Evolutionary conservation across 345 rosid species (phyloP).

Genomic region (Limnanthes douglasii): DNA sequence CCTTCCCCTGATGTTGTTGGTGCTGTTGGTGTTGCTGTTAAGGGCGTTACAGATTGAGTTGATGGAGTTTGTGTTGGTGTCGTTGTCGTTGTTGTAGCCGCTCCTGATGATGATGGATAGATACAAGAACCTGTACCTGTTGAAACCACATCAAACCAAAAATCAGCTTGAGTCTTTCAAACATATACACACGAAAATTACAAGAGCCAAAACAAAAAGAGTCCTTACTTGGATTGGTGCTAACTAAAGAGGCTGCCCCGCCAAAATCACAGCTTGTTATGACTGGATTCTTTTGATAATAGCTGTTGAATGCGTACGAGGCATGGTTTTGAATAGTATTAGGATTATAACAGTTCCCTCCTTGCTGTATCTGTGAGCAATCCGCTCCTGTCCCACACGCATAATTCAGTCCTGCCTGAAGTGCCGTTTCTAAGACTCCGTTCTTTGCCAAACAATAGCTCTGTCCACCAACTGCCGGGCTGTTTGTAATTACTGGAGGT

Average conservation of each 20-base stretch:
- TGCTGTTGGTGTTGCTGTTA: constrained; percentile 22
- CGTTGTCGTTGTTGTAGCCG: constrained; percentile 25
- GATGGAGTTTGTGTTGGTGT: constrained; percentile 24
- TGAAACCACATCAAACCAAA: constrained; percentile 6
- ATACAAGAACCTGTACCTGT: constrained; percentile 77
- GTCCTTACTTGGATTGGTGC: constrained; percentile 71
- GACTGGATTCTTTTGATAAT: constrained; percentile 71
- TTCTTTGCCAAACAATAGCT: constrained; percentile 80
- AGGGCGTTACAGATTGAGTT: constrained; percentile 15
- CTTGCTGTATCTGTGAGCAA: constrained; percentile 81
- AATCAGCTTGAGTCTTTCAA: not conserved
- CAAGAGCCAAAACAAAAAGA: not conserved
- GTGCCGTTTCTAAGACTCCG: constrained; percentile 36
- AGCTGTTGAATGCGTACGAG: constrained; percentile 85
- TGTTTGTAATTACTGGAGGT: constrained; percentile 42
- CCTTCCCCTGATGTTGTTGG: constrained; percentile 26
- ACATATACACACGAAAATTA: not conserved
- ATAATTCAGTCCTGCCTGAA: constrained; percentile 77
- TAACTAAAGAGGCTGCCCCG: constrained; percentile 46
- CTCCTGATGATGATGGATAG: constrained; percentile 40
- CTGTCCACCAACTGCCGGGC: constrained; percentile 60
- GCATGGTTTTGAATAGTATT: constrained; percentile 64
- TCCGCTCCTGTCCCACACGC: constrained; percentile 94
- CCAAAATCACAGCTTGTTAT: constrained; percentile 88
- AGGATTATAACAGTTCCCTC: constrained; percentile 71